Conservation (phyloP, 2,329 filamentous ascomycete species). For the Penicillium psychrosexuale region DNA sequence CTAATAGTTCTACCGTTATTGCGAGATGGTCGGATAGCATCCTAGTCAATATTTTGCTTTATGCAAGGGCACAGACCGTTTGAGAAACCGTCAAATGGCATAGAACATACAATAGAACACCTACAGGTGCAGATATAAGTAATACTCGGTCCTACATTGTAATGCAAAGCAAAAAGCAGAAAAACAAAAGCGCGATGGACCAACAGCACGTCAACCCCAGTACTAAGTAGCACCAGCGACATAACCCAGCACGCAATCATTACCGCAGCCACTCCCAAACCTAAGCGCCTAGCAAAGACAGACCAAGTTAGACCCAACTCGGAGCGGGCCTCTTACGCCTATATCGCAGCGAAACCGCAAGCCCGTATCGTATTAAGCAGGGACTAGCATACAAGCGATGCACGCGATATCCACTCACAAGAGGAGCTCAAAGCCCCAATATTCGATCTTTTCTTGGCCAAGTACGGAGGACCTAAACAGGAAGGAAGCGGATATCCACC, state of each 20-base stretch:
- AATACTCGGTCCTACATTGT: neutral
- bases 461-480: neutral
- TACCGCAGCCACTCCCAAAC: neutral
- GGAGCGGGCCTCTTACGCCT: neutral
- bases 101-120: neutral
- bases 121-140: neutral
- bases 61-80: conserved; percentile 5
- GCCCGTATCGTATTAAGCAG: neutral
- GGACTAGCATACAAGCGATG: neutral
- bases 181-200: neutral
- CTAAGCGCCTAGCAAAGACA: neutral
- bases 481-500: neutral
- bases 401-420: neutral
- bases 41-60: neutral
- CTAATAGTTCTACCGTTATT: neutral
- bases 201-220: neutral
- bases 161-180: neutral
- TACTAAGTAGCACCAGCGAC: neutral
- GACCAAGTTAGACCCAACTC: neutral
- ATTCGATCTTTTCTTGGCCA: neutral
- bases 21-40: neutral
- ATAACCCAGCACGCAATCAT: neutral
- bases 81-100: neutral
- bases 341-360: neutral
- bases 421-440: neutral